Evolutionary conservation across 306 rosid genomes (phyloP), one percentile per base, ranked within the genome.

Genomic region (Corylus heterophylla): DNA sequence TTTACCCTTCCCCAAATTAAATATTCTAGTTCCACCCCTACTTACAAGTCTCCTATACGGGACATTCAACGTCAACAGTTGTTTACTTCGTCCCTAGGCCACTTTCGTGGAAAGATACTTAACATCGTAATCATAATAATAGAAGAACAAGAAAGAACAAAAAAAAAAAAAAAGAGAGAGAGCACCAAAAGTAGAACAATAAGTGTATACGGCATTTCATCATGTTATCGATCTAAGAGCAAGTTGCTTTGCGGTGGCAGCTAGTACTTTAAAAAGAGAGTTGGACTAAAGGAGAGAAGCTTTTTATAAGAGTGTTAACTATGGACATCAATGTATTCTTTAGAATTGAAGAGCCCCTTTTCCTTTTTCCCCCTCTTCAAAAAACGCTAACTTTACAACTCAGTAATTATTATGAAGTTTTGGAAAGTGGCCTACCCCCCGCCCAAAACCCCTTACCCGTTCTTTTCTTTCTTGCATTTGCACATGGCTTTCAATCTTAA

Each of bases 201-300:
- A 74, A 67, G 62, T 42, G 68, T 54, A 76, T 25, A 42, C 18
- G 63, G 80, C 39, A 72, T 62, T 13, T 70, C 20, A 17, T 70
- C 20, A 17, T 64, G 54, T 39, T 22, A 20, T 42, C 6, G 6
- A 5, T 55, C 7, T 22, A 54, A 66, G 73, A 73, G 76, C 58
- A 76, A 64, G 48, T 54, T 25, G 44, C 82, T 66, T 83, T 78
- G 58, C 56, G 72, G 67, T 72, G 73, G 81, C 44, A 55, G 25
- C 73, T 31, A 62, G 78, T 55, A 66, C 81, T 80, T 71, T 55
- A 27, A 68, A 72, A 68, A 42, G 78, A 67, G 77, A 73, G 80
- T 59, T 84, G 64, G 77, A 52, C 44, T 59, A 84, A 84, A 84
- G 85, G 87, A 80, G 77, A 63, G 71, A 56, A 77, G 35, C 71